phyloP scores from a whole-genome alignment of 176 grass and related monocot genomes.

The Oryza glaberrima region DNA sequence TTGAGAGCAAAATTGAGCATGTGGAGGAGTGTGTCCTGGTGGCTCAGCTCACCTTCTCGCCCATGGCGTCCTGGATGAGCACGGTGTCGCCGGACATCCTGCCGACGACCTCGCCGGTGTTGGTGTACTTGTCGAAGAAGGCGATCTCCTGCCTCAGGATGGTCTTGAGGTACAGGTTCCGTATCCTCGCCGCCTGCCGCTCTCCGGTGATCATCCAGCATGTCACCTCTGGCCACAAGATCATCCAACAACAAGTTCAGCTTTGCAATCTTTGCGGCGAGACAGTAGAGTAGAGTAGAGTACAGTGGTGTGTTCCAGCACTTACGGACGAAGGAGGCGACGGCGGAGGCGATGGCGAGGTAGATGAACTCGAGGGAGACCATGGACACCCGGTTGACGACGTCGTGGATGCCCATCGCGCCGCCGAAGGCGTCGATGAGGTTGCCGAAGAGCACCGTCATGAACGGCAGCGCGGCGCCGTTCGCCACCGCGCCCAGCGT shows the following conservation, averaged over 20 bases:
- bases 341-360: conserved; percentile 70
- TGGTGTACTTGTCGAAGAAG: conserved; percentile 96
- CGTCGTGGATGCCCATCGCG: conserved; percentile 56
- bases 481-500: conserved; percentile 78
- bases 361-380: conserved; percentile 88
- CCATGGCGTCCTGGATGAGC: conserved; percentile 99
- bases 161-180: conserved; percentile 92
- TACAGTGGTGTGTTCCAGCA: neutral
- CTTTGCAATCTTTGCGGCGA: too few species aligned
- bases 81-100: conserved; percentile 98
- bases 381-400: conserved; percentile 70
- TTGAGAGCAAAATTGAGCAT: neutral
- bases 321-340: conserved; percentile 96
- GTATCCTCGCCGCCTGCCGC: conserved; percentile 89
- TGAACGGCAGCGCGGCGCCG: conserved; percentile 81
- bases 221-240: conserved; percentile 68
- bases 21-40: neutral
- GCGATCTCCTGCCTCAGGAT: conserved; percentile 96
- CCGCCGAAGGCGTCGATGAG: conserved; percentile 89
- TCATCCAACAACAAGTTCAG: neutral
- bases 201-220: conserved; percentile 99
- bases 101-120: conserved; percentile 89
- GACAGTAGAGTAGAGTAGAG: too few species aligned
- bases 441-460: conserved; percentile 91
- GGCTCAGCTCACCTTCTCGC: conserved; percentile 73